A percentile compares a stretch with the other conserved stretches of the same genome.
Evolutionary conservation across 768 basidiomycete genomes (phyloP).

Genomic region (Roridomyces roridus): DNA sequence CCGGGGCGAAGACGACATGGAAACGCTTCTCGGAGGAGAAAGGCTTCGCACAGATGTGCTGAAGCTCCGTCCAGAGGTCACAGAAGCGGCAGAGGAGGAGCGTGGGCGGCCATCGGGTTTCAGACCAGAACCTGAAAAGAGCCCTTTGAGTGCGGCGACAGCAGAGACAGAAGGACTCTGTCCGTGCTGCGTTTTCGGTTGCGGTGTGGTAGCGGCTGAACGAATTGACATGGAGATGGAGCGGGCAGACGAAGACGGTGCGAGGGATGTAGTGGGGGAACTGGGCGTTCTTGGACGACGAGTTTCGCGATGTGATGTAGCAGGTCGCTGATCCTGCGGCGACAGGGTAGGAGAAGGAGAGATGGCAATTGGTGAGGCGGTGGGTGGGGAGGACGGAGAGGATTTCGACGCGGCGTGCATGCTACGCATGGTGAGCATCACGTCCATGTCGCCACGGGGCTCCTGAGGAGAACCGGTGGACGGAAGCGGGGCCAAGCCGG

Average conservation of each 20-base stretch:
- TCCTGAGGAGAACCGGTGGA: constrained; percentile 47
- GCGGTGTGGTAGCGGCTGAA: constrained; percentile 49
- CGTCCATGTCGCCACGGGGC: constrained; percentile 82
- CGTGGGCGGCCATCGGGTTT: constrained; percentile 49
- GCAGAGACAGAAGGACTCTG: constrained; percentile 28
- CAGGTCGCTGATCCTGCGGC: constrained; percentile 21
- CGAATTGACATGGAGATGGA: constrained; percentile 34
- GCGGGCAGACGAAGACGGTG: constrained; percentile 38
- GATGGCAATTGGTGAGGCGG: constrained; percentile 8
- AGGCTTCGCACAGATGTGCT: no score
- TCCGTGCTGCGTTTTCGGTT: constrained; percentile 16
- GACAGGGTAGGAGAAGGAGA: constrained; percentile 31
- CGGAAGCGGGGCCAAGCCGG: constrained; percentile 59
- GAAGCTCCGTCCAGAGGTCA: constrained; percentile 40
- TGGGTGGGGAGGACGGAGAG: constrained; percentile 22
- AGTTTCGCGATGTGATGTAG: constrained; percentile 24
- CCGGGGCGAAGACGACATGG: not conserved
- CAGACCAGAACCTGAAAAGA: constrained; percentile 48
- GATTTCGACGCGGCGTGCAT: constrained; percentile 60
- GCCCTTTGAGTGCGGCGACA: constrained; percentile 64
- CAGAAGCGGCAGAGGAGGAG: constrained; percentile 58
- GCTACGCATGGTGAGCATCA: constrained; percentile 80
- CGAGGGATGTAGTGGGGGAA: constrained; percentile 44
- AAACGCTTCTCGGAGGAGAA: no score
- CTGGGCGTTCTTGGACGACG: constrained; percentile 34